A percentile compares a stretch with the other conserved stretches of the same genome.
Evolutionary conservation across 2,329 filamentous ascomycete species (phyloP).

Genomic region (Cercospora janseana): DNA sequence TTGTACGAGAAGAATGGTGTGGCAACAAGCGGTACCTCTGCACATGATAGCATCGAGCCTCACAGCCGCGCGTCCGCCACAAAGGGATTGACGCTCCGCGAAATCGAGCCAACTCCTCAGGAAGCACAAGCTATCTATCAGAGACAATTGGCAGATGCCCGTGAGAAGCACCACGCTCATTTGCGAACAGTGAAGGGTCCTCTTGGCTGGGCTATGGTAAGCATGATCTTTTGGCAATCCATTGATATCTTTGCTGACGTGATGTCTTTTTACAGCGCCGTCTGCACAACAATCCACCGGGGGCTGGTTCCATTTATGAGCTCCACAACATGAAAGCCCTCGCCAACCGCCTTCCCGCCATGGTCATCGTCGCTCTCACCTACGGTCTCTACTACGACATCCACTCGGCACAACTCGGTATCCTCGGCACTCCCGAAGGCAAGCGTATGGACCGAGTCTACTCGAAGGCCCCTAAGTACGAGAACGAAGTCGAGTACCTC

Average conservation of each 20-base stretch:
- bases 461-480: constrained; percentile 57
- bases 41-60: constrained; percentile 8
- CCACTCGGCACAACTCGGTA: constrained; percentile 36
- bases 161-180: constrained; percentile 14
- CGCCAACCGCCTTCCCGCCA: constrained; percentile 13
- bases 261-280: neutral
- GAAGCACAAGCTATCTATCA: constrained; percentile 14
- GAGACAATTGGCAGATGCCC: constrained; percentile 9
- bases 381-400: constrained; percentile 38
- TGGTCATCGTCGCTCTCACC: constrained; percentile 13
- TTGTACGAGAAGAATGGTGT: constrained; percentile 36
- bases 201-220: constrained; percentile 14
- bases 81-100: neutral
- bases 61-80: constrained; percentile 4
- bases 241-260: neutral
- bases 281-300: constrained; percentile 15
- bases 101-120: constrained; percentile 1
- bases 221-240: neutral
- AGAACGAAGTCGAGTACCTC: constrained; percentile 59
- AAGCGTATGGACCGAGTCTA: constrained; percentile 51
- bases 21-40: constrained; percentile 8
- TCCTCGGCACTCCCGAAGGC: constrained; percentile 20
- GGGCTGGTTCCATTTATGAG: constrained; percentile 17
- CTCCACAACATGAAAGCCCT: constrained; percentile 17
- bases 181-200: constrained; percentile 13